Conservation (phyloP, 306 rosid species). For the Pyrus communis region DNA sequence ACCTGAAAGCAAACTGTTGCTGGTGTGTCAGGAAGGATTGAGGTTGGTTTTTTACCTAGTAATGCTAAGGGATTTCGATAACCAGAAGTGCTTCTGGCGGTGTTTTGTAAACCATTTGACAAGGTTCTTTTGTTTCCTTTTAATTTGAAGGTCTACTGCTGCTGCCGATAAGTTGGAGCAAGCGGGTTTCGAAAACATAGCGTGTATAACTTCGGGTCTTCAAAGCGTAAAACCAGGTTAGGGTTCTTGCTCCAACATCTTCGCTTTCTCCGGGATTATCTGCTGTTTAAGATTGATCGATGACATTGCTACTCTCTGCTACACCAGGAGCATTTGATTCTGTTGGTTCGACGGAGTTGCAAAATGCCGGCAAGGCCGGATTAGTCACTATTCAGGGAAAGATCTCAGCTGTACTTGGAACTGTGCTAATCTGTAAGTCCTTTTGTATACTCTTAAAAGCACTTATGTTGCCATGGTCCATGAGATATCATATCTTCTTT, state of each 20-base stretch:
- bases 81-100: neutral
- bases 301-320: neutral
- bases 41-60: conserved; percentile 43
- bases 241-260: neutral
- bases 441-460: neutral
- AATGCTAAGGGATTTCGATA: too few relatives aligned
- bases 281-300: neutral
- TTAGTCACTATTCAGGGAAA: conserved; percentile 78
- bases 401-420: conserved; percentile 84
- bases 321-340: conserved; percentile 69
- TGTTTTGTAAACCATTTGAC: neutral
- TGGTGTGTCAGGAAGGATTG: conserved; percentile 94
- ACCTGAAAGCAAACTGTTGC: conserved; percentile 57
- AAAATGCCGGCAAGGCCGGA: conserved; percentile 95
- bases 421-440: conserved; percentile 79
- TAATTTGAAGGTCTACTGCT: conserved; percentile 64
- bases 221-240: conserved; percentile 77
- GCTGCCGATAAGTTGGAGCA: conserved; percentile 69
- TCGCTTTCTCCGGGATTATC: neutral
- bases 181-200: conserved; percentile 70
- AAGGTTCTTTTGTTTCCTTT: conserved; percentile 15
- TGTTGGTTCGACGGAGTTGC: conserved; percentile 68
- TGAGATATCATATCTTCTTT: neutral
- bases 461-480: too few relatives aligned
- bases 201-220: conserved; percentile 83